A percentile compares a stretch with the other conserved stretches of the same genome.
phyloP scores from a whole-genome alignment of 2,329 filamentous ascomycete genomes.

The Claviceps sp. region DNA sequence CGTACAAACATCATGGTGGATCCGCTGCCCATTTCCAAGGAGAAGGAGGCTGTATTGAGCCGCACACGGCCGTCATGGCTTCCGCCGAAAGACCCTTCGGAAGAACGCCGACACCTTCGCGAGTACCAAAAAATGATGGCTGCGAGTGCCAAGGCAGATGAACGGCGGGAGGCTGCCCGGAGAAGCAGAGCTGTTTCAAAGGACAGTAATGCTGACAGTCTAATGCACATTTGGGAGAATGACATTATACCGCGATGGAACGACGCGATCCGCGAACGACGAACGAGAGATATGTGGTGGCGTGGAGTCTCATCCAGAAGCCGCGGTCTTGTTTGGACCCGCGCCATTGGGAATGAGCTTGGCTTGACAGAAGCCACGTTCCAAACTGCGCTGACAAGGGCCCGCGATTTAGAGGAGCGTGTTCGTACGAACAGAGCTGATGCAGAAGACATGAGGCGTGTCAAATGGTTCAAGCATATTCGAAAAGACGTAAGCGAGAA shows the following conservation, averaged over 20 bases:
- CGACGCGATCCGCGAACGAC: constrained; percentile 51
- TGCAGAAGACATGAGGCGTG: constrained; percentile 40
- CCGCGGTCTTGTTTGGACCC: constrained; percentile 55
- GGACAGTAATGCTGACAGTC: constrained; percentile 39
- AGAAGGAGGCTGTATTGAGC: constrained; percentile 73
- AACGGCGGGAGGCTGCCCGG: constrained; percentile 40
- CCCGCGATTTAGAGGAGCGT: constrained; percentile 46
- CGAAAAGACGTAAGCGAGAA: constrained; percentile 46
- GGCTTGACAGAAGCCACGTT: constrained; percentile 55
- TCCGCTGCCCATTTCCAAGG: constrained; percentile 69
- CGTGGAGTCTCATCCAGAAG: constrained; percentile 59
- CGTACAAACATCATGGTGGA: constrained; percentile 73
- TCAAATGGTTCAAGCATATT: constrained; percentile 50
- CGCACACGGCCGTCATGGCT: constrained; percentile 74
- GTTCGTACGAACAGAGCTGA: constrained; percentile 36
- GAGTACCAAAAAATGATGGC: constrained; percentile 78
- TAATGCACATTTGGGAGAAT: constrained; percentile 58
- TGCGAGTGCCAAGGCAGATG: constrained; percentile 44
- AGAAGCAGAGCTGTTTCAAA: constrained; percentile 37
- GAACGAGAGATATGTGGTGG: constrained; percentile 72
- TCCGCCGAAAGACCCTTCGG: constrained; percentile 74
- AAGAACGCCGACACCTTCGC: constrained; percentile 78
- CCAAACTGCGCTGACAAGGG: constrained; percentile 54
- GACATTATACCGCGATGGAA: constrained; percentile 67
- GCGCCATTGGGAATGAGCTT: constrained; percentile 61